phyloP scores from a whole-genome alignment of 179 eudicot genomes.

The Spergularia azorica region DNA sequence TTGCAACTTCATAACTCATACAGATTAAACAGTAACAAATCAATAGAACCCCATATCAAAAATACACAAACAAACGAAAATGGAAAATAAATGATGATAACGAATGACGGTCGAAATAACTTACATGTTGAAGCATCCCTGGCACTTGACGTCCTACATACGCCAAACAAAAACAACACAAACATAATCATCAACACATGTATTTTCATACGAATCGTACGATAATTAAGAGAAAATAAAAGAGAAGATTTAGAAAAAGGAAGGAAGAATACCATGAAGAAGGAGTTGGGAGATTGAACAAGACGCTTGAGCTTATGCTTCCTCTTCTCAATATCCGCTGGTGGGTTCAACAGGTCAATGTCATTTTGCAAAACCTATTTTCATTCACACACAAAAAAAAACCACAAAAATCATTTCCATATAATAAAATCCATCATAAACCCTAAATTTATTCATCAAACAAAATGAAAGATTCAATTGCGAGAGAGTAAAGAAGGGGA shows the following conservation, averaged over 20 bases:
- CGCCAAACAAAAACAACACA: neutral
- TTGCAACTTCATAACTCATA: neutral
- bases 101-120: neutral
- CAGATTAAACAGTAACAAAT: no score
- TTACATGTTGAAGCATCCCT: constrained; percentile 46
- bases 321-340: constrained; percentile 48
- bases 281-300: constrained; percentile 49
- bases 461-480: no score
- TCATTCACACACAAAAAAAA: neutral
- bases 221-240: neutral
- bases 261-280: constrained; percentile 35
- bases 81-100: neutral
- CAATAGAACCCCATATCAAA: no score
- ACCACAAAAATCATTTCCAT: neutral
- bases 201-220: no score
- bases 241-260: neutral
- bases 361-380: constrained; percentile 44
- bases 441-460: no score
- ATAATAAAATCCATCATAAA: neutral
- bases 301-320: constrained; percentile 59
- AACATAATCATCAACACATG: no score
- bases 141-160: constrained; percentile 40
- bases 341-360: constrained; percentile 51
- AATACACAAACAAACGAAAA: no score
- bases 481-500: no score